Conservation (phyloP, 805 yeast genomes). For the Cyberlindnera galapagoensis region DNA sequence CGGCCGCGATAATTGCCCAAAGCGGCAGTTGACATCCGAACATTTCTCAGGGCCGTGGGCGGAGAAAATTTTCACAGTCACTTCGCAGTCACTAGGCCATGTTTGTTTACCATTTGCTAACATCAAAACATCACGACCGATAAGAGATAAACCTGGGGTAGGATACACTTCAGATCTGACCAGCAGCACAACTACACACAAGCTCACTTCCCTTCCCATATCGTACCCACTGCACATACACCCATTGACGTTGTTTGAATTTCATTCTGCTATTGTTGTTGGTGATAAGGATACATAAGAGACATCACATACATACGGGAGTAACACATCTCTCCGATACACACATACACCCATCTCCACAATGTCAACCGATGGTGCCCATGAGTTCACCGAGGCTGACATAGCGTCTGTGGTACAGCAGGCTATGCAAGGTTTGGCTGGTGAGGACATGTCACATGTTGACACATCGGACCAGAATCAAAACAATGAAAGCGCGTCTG, state of each 20-base stretch:
- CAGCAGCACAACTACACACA: neutral
- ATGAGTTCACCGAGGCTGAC: conserved; percentile 24
- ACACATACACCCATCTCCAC: neutral
- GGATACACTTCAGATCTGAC: no score
- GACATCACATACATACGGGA: no score
- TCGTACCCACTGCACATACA: neutral
- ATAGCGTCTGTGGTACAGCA: conserved; percentile 33
- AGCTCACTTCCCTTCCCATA: neutral
- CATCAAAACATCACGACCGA: conserved; percentile 19
- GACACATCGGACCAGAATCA: conserved; percentile 2
- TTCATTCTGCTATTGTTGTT: neutral
- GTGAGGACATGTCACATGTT: conserved; percentile 5
- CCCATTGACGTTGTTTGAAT: neutral
- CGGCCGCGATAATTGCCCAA: no score
- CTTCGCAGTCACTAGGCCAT: conserved; percentile 24
- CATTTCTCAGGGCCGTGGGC: no score
- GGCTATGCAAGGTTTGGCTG: conserved; percentile 27
- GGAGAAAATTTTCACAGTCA: conserved; percentile 27
- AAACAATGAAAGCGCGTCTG: conserved; percentile 3
- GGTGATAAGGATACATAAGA: conserved; percentile 1
- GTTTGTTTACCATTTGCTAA: conserved; percentile 11
- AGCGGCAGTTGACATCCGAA: no score
- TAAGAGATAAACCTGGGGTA: conserved; percentile 5
- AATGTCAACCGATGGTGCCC: conserved; percentile 2
- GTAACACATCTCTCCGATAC: no score